Evolutionary conservation across 306 rosid species (phyloP).

Genomic region (Prosopis cineraria): DNA sequence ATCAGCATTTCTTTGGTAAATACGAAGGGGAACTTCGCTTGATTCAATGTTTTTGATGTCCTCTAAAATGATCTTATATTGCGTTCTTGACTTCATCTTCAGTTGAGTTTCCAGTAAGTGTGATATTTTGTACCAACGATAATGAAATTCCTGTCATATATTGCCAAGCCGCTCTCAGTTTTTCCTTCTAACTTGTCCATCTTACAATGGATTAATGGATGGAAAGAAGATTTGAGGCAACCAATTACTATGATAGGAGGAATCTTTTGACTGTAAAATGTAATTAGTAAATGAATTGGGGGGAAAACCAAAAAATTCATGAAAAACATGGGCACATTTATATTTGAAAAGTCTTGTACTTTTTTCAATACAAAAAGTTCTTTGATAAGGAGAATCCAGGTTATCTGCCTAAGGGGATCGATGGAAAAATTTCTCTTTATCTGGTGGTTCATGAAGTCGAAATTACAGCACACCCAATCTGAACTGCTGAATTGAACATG

Average conservation of each 20-base stretch:
- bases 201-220: constrained; percentile 32
- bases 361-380: background rate
- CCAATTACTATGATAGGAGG: constrained; percentile 27
- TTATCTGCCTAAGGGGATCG: background rate
- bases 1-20: constrained; percentile 35
- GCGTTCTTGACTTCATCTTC: constrained; percentile 71
- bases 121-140: constrained; percentile 69
- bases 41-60: constrained; percentile 69
- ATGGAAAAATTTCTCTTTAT: background rate
- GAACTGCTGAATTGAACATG: background rate
- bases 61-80: constrained; percentile 55
- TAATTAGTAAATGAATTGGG: constrained; percentile 5
- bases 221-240: constrained; percentile 34
- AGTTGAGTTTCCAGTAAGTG: constrained; percentile 62
- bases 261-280: constrained; percentile 34
- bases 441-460: background rate
- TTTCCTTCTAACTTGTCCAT: constrained; percentile 63
- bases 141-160: constrained; percentile 62
- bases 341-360: background rate
- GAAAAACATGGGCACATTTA: constrained; percentile 13
- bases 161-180: constrained; percentile 72
- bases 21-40: constrained; percentile 64
- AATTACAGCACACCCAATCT: constrained; percentile 1
- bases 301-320: constrained; percentile 23
- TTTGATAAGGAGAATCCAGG: background rate